phyloP scores from a whole-genome alignment of 768 basidiomycete species.

The Leccinum fibrillosum region DNA sequence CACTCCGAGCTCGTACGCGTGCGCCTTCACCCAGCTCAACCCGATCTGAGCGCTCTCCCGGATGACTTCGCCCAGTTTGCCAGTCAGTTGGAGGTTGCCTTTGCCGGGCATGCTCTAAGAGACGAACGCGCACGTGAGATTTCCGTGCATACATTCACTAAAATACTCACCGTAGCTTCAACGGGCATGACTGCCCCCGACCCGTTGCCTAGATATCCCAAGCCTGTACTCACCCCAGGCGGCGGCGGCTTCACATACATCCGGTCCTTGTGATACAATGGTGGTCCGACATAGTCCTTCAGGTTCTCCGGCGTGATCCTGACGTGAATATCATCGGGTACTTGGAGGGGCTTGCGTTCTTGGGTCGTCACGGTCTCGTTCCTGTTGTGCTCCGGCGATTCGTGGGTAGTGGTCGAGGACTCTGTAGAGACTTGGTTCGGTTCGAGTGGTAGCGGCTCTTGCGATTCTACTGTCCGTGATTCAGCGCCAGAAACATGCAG shows the following conservation, averaged over 20 bases:
- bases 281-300: conserved; percentile 96
- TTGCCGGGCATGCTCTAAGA: conserved; percentile 92
- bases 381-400: conserved; percentile 28
- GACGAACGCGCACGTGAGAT: neutral
- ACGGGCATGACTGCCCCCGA: conserved; percentile 97
- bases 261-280: conserved; percentile 91
- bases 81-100: conserved; percentile 87
- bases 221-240: conserved; percentile 89
- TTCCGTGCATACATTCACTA: neutral
- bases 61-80: conserved; percentile 98
- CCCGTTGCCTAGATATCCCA: conserved; percentile 96
- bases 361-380: conserved; percentile 66
- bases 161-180: conserved; percentile 75
- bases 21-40: conserved; percentile 87
- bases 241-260: conserved; percentile 82
- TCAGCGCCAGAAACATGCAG: conserved; percentile 14
- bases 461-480: conserved; percentile 47
- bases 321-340: conserved; percentile 78
- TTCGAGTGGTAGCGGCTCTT: conserved; percentile 45
- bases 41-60: conserved; percentile 95
- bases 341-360: conserved; percentile 72
- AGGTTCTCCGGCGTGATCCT: conserved; percentile 82
- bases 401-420: conserved; percentile 10
- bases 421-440: conserved; percentile 22
- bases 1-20: conserved; percentile 87